Conservation (phyloP, 345 rosid genomes). For the Odontarrhena argentea region DNA sequence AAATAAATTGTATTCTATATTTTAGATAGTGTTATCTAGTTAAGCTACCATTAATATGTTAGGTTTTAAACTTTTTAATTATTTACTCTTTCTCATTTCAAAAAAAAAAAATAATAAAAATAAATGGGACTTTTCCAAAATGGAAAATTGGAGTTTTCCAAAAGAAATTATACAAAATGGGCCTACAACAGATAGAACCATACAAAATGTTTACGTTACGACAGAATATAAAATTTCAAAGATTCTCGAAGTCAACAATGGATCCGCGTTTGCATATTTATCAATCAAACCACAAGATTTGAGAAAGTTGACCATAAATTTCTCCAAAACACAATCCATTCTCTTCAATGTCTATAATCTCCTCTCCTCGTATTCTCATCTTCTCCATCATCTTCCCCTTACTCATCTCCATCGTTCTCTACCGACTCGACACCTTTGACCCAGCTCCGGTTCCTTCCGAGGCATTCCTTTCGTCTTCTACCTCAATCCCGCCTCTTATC, state of each 20-base stretch:
- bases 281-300: not conserved
- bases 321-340: not conserved
- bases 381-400: conserved; percentile 39
- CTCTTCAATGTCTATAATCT: not conserved
- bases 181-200: too few species aligned
- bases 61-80: too few species aligned
- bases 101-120: too few species aligned
- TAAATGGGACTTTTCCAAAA: too few species aligned
- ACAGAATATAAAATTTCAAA: not conserved
- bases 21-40: too few species aligned
- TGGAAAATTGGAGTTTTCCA: too few species aligned
- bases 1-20: too few species aligned
- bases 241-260: not conserved
- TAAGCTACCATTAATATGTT: too few species aligned
- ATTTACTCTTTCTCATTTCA: too few species aligned
- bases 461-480: conserved; percentile 31
- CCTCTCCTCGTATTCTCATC: conserved; percentile 28
- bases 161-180: too few species aligned
- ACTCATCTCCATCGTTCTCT: conserved; percentile 42
- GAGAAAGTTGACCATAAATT: not conserved
- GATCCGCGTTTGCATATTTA: not conserved
- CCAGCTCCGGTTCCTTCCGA: conserved; percentile 54
- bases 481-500: conserved; percentile 26
- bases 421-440: conserved; percentile 55
- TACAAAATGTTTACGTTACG: not conserved